Evolutionary conservation across 2,329 filamentous ascomycete genomes (phyloP).

Genomic region (Aspergillus quadricinctus): DNA sequence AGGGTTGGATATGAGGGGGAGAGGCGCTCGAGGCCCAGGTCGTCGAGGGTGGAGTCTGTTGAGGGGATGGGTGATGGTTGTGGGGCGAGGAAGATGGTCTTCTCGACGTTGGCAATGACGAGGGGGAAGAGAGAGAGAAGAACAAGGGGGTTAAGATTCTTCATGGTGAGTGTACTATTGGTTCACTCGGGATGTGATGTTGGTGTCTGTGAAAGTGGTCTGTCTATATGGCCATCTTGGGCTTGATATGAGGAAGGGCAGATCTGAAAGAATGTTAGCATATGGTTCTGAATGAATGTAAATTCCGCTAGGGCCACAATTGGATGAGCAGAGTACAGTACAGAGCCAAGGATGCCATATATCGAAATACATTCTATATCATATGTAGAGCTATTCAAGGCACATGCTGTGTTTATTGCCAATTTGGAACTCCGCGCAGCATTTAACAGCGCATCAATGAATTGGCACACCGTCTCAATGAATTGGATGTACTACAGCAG

Average conservation of each 20-base stretch:
- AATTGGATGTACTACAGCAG: neutral
- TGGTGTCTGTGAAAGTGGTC: neutral
- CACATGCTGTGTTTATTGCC: neutral
- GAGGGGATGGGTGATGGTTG: conserved; percentile 52
- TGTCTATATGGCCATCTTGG: neutral
- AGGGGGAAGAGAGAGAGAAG: conserved; percentile 14
- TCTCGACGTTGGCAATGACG: conserved; percentile 73
- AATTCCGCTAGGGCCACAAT: neutral
- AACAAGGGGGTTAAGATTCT: conserved; percentile 11
- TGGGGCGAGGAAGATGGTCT: conserved; percentile 76
- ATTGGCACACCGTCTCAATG: too few relatives aligned
- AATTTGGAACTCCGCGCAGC: neutral
- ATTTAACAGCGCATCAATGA: neutral
- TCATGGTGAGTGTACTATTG: conserved; percentile 4
- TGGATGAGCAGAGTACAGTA: neutral
- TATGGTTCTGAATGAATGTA: neutral
- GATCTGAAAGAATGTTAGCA: neutral
- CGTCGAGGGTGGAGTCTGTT: conserved; percentile 52
- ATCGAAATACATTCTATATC: neutral
- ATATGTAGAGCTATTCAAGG: neutral
- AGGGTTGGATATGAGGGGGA: conserved; percentile 54
- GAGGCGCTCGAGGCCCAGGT: conserved; percentile 62
- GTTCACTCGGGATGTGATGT: neutral
- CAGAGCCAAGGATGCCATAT: neutral
- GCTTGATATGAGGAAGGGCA: neutral